Base-by-base conservation (phyloP, 2,329 filamentous ascomycete genomes). In the Pestalotiopsis sp. region DNA sequence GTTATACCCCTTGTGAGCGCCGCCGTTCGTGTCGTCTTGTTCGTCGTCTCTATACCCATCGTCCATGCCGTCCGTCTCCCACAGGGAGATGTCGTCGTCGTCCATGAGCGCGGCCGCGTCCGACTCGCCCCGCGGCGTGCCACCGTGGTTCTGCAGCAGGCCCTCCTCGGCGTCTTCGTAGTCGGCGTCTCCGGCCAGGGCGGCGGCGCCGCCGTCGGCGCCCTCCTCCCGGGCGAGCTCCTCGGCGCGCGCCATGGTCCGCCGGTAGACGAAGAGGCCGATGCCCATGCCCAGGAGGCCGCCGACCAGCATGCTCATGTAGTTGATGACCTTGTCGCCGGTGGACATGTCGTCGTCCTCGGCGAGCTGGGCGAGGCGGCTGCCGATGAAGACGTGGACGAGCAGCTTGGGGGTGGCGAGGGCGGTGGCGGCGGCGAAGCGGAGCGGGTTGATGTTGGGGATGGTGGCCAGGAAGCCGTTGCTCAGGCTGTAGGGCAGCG, bases 401-500 rank as follows among this genome's bases (percentile, higher is more conserved):
- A 98, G 85, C 20, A 99, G 85, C 77, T 98, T 99, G 6, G 96
- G 96, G 14, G 86, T 89, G 12, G 94, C 91, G 17, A 95, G 83
- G 2, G 93, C 91, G 0, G 95, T 98, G 5, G 96, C 95, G 60
- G 94, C 79, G 39, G 91, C 91, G 82, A 97, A 98, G 61, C 88
- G 88, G 70, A 87, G 79, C 56, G 93, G 92, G 27, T 91, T 87
- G 41, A 99, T 93, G 39, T 92, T 97, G 2, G 95, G 95, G 70
- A 99, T 95, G 1, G 96, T 98, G 38, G 94, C 94, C 67, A 99
- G 89, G 70, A 97, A 97, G 64, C 94, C 96, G 78, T 99, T 99
- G 77, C 93, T 95, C 73, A 98, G 84, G 66, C 93, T 96, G 79
- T 97, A 99, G 14, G 96, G 96, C 70, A 99, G 79, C 2, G 96